These are phyloP conservation scores for Suillus tomentosus DNA, from an alignment of 768 basidiomycete species.

Conservation along the genomic window DNA sequence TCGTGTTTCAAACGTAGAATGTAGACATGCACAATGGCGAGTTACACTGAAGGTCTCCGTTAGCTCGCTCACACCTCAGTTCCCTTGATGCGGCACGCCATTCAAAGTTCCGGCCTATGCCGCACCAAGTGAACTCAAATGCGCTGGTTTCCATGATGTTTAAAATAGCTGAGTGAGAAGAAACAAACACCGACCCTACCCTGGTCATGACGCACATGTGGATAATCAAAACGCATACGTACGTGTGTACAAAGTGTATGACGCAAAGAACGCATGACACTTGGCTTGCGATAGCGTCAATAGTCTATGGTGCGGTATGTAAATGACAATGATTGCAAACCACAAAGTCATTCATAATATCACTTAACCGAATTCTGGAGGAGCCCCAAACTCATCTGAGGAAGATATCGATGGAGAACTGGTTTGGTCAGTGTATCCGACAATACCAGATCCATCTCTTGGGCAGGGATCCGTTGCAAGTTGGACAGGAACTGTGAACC, in stretches of 20 bases:
- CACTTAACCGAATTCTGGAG: constrained; percentile 17
- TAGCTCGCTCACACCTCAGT: not conserved
- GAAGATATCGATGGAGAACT: constrained; percentile 19
- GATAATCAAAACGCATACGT: not conserved
- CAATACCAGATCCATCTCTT: constrained; percentile 33
- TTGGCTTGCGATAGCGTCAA: not conserved
- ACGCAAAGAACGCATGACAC: not conserved
- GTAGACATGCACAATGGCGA: not conserved
- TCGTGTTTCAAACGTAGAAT: not conserved
- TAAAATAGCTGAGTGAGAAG: not conserved
- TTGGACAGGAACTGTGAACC: constrained; percentile 62
- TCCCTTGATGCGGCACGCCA: not conserved
- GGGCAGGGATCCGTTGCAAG: constrained; percentile 65
- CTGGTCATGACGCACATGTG: not conserved
- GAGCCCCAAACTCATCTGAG: constrained; percentile 27
- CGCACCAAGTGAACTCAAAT: not conserved
- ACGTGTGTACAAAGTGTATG: not conserved
- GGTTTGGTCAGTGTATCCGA: constrained; percentile 1
- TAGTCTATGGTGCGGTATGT: not conserved
- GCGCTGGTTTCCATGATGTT: not conserved
- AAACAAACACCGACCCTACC: not conserved
- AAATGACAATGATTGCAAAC: not conserved
- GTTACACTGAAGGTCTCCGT: not conserved
- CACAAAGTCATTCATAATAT: not conserved
- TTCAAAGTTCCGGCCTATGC: not conserved